Evolutionary conservation across 441 rosid species (phyloP).

Genomic region (Geranium incanum): DNA sequence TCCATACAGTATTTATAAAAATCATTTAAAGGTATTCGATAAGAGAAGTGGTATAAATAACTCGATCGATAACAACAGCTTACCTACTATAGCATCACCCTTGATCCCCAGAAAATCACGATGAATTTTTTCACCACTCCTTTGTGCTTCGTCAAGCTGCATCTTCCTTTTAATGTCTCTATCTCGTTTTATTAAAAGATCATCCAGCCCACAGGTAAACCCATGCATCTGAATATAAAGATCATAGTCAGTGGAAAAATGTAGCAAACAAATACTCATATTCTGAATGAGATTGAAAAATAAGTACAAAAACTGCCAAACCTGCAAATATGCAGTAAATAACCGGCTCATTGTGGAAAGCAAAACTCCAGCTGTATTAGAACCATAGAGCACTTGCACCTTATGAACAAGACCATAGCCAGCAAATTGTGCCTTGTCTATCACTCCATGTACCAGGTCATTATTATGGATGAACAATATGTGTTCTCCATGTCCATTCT

Average conservation of each 20-base stretch:
- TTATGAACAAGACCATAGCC: slow-evolving; percentile 95
- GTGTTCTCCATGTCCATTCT: slow-evolving; percentile 45
- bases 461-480: slow-evolving; percentile 59
- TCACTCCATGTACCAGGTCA: slow-evolving; percentile 79
- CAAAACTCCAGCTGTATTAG: slow-evolving; percentile 79
- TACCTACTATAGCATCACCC: slow-evolving; percentile 46
- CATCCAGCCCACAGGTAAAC: slow-evolving; percentile 98
- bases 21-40: neutral
- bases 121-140: slow-evolving; percentile 66
- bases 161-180: slow-evolving; percentile 62
- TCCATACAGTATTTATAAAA: neutral
- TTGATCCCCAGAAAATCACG: slow-evolving; percentile 59
- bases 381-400: slow-evolving; percentile 90
- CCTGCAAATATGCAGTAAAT: slow-evolving; percentile 91
- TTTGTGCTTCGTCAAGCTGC: slow-evolving; percentile 68
- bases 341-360: slow-evolving; percentile 88
- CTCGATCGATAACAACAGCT: neutral
- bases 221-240: slow-evolving; percentile 76
- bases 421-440: slow-evolving; percentile 98
- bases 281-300: slow-evolving; percentile 9
- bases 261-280: slow-evolving; percentile 19
- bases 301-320: slow-evolving; percentile 54
- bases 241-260: slow-evolving; percentile 21
- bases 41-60: neutral
- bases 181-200: slow-evolving; percentile 65